Percentiles rank a stretch among this genome's conserved stretches.
Evolutionary conservation across 2,329 filamentous ascomycete species (phyloP).

Genomic region (Aureobasidium lini): DNA sequence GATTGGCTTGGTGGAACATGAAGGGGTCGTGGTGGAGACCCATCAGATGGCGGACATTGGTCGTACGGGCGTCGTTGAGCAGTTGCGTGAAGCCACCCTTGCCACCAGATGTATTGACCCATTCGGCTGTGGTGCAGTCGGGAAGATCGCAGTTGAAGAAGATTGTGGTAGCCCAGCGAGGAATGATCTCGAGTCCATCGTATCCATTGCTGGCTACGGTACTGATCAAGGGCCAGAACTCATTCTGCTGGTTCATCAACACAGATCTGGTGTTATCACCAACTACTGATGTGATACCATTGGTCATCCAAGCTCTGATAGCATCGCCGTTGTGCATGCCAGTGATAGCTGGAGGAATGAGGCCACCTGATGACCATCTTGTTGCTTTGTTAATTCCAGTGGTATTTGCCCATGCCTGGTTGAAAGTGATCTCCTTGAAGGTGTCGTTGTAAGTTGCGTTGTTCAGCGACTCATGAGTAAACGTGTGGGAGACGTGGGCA

Average conservation of each 20-base stretch:
- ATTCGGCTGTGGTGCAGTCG: constrained; percentile 51
- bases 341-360: constrained; percentile 58
- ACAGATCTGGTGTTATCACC: constrained; percentile 55
- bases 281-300: constrained; percentile 53
- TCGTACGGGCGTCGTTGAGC: constrained; percentile 43
- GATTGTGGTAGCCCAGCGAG: constrained; percentile 54
- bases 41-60: constrained; percentile 51
- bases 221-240: constrained; percentile 50
- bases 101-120: constrained; percentile 52
- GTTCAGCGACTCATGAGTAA: constrained; percentile 52
- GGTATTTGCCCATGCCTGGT: constrained; percentile 51
- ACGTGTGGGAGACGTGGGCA: constrained; percentile 55
- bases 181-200: constrained; percentile 49
- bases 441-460: constrained; percentile 54
- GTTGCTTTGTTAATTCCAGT: constrained; percentile 41
- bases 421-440: constrained; percentile 52
- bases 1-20: constrained; percentile 60
- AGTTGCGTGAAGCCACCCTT: constrained; percentile 47
- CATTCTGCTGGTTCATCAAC: constrained; percentile 45
- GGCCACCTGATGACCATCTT: constrained; percentile 46
- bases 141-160: constrained; percentile 58
- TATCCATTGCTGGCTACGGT: constrained; percentile 47
- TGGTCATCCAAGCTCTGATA: constrained; percentile 51
- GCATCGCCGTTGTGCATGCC: constrained; percentile 58
- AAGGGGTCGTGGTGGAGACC: constrained; percentile 49